Conservation (phyloP, 2,329 filamentous ascomycete genomes). For the Metarhizium robertsii region DNA sequence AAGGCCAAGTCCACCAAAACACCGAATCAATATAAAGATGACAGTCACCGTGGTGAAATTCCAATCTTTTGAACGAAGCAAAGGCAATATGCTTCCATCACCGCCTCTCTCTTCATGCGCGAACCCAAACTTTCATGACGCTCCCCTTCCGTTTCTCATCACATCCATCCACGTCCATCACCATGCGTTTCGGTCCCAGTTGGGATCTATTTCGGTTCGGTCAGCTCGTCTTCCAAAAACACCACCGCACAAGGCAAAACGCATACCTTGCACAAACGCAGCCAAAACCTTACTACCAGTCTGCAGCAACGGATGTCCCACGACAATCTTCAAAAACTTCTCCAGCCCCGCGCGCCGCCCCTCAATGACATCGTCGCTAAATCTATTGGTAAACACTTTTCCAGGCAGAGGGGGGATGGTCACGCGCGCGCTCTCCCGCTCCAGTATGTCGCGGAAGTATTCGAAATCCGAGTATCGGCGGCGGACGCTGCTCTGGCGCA, state of each 20-base stretch:
- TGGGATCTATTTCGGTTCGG: slow-evolving; percentile 48
- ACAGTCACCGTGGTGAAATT: neutral
- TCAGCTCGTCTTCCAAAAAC: slow-evolving; percentile 1
- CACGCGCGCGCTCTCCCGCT: slow-evolving; percentile 87
- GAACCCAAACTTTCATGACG: neutral
- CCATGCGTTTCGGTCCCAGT: slow-evolving; percentile 89
- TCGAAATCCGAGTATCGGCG: slow-evolving; percentile 97
- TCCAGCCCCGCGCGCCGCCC: slow-evolving; percentile 84
- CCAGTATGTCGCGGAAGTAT: slow-evolving; percentile 95
- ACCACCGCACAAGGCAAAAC: neutral
- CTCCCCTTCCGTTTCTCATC: neutral
- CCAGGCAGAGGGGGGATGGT: slow-evolving; percentile 93
- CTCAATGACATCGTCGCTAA: slow-evolving; percentile 97
- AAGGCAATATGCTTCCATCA: neutral
- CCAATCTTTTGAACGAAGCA: neutral
- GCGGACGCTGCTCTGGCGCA: slow-evolving; percentile 78
- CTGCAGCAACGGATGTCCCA: slow-evolving; percentile 91
- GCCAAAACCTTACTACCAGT: slow-evolving; percentile 95
- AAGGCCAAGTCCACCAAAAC: neutral
- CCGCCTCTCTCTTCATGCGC: neutral
- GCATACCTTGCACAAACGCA: slow-evolving; percentile 85
- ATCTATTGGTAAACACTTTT: slow-evolving; percentile 96
- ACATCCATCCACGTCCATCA: slow-evolving; percentile 30
- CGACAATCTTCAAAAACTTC: slow-evolving; percentile 94
- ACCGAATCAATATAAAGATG: neutral